These are phyloP conservation scores for Wickerhamiella lipophila DNA, from an alignment of 805 yeast genomes.

Conservation along the genomic window DNA sequence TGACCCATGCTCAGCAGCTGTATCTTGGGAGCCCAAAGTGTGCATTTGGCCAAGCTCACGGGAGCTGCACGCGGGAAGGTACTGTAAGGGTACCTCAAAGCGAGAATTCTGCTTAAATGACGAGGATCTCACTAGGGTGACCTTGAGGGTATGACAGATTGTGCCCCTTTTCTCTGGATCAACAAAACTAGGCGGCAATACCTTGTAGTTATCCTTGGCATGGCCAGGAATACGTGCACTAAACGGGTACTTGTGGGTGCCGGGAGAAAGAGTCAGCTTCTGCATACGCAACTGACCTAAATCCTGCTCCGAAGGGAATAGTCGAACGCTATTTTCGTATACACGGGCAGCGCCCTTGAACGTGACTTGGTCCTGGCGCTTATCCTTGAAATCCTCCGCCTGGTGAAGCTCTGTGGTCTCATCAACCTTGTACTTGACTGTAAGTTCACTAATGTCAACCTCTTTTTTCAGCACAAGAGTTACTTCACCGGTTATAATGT, in stretches of 20 bases:
- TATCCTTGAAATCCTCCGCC: neutral
- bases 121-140: slow-evolving; percentile 9
- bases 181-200: slow-evolving; percentile 6
- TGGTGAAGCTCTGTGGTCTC: slow-evolving; percentile 9
- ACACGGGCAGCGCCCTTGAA: neutral
- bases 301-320: slow-evolving; percentile 12
- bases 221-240: slow-evolving; percentile 8
- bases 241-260: slow-evolving; percentile 14
- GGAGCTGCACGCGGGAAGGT: slow-evolving; percentile 2
- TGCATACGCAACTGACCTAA: neutral
- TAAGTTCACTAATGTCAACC: slow-evolving; percentile 11
- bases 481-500: slow-evolving; percentile 14
- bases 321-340: slow-evolving; percentile 4
- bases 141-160: slow-evolving; percentile 11
- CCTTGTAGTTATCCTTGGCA: neutral
- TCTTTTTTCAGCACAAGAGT: slow-evolving; percentile 11
- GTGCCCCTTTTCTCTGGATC: slow-evolving; percentile 1
- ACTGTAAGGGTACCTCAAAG: slow-evolving; percentile 9
- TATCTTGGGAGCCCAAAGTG: neutral
- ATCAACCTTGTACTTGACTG: slow-evolving; percentile 15
- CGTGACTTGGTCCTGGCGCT: neutral
- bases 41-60: neutral
- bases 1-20: neutral
- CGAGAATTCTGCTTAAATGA: slow-evolving; percentile 10
- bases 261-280: slow-evolving; percentile 11